Evolutionary conservation across 371 early-diverging fungal species (phyloP).

Genomic region (Mortierella sp.): DNA sequence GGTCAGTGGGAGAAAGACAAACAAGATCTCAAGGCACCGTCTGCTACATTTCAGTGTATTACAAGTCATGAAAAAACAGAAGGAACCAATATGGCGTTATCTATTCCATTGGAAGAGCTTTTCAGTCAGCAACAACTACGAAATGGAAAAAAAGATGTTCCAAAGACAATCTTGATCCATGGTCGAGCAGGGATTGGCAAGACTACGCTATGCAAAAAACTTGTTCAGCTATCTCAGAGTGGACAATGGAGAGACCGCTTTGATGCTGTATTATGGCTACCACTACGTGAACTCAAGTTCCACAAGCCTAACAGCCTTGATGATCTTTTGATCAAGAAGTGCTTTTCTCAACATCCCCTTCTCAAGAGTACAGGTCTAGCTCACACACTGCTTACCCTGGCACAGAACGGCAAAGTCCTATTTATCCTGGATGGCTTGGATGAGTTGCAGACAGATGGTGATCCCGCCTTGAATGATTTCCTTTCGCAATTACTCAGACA

Average conservation of each 20-base stretch:
- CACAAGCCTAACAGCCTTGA: conserved; percentile 15
- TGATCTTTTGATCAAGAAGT: conserved; percentile 7
- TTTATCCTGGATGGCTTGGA: conserved; percentile 34
- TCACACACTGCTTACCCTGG: neutral
- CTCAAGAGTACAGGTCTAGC: conserved; percentile 3
- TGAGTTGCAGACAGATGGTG: conserved; percentile 7
- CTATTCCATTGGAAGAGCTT: conserved; percentile 17
- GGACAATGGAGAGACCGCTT: conserved; percentile 22
- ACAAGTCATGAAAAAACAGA: conserved; percentile 4
- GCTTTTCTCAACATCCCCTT: neutral
- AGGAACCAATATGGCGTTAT: conserved; percentile 10
- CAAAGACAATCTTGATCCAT: too few relatives aligned
- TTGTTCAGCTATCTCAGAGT: conserved; percentile 14
- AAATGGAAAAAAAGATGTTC: conserved; percentile 11
- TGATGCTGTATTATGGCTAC: conserved; percentile 26
- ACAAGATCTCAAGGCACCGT: too few relatives aligned
- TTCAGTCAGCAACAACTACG: conserved; percentile 24
- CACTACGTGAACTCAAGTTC: conserved; percentile 16
- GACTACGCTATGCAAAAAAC: conserved; percentile 25
- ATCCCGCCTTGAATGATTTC: conserved; percentile 1
- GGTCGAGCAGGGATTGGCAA: too few relatives aligned
- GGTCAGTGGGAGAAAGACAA: conserved; percentile 23
- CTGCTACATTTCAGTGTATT: conserved; percentile 22
- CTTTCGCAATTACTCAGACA: conserved; percentile 1
- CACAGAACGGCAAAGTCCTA: conserved; percentile 13